Base-by-base conservation (phyloP, 2,329 filamentous ascomycete genomes). In the Sarocladiaceae sp. region DNA sequence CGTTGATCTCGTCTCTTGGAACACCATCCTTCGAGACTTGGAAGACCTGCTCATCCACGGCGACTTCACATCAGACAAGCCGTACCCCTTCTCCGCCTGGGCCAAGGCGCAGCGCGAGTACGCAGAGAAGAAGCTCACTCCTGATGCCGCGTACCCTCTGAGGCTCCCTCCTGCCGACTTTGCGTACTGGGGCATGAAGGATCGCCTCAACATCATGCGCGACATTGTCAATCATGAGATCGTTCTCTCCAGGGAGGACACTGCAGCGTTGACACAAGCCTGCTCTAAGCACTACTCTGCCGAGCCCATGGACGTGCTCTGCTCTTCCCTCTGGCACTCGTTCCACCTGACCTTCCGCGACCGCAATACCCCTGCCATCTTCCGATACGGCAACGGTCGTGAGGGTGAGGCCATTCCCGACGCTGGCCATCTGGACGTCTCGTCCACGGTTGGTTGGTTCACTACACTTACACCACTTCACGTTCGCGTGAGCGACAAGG, bases 1-100 rank as follows among this genome's bases (percentile, higher is more conserved):
- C 1, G 59, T 72, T 13, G 69, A 73, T 43, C 51, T 72, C 3
- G 66, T 73, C 1, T 69, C 67, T 0, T 73, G 70, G 70, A 57
- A 66, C 6, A 58, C 68, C 3, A 55, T 73, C 2, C 51, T 71
- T 0, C 61, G 66, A 27, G 68, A 73, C 35, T 53, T 73, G 0
- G 68, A 72, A 44, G 56, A 58, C 5, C 48, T 66, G 1, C 51
- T 72, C 6, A 53, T 60, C 6, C 44, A 40, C 19, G 37, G 51
- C 1, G 33, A 18, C 3, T 47, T 50, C 0, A 4, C 49, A 44
- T 4, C 51, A 47, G 18, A 45, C 2, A 50, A 40, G 3, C 55
- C 48, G 32, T 6, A 70, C 46, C 49, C 61, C 0, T 71, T 72
- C 50, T 60, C 62, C 20, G 55, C 50, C 16, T 71, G 68, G 68